phyloP scores from a whole-genome alignment of 805 yeast species.

The Kazachstania africana region DNA sequence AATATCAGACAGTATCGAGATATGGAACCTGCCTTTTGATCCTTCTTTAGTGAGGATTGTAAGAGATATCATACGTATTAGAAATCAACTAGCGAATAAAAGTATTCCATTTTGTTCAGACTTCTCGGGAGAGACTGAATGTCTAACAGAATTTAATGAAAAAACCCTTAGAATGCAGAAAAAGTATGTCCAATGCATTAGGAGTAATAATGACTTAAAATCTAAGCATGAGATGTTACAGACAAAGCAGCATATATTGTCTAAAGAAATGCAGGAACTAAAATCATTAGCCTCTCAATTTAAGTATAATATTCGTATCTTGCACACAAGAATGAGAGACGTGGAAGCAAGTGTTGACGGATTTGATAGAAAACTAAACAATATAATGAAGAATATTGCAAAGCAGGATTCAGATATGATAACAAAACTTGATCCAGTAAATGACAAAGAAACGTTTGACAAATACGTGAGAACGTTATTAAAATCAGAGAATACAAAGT shows the following conservation, averaged over 20 bases:
- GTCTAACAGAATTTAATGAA: neutral
- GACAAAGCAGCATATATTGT: conserved; percentile 2
- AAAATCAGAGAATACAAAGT: no score
- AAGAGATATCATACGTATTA: conserved; percentile 13
- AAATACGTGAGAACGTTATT: no score
- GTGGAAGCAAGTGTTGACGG: conserved; percentile 47
- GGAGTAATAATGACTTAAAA: neutral
- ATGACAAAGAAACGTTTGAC: no score
- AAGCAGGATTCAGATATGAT: conserved; percentile 1
- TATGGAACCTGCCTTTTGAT: conserved; percentile 24
- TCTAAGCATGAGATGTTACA: neutral
- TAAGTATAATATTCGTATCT: conserved; percentile 51
- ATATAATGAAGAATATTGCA: conserved; percentile 8
- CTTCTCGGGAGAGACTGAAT: no score
- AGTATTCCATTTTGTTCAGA: neutral
- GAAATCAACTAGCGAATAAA: conserved; percentile 7
- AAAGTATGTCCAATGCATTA: neutral
- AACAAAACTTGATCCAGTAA: no score
- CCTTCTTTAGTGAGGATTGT: conserved; percentile 22
- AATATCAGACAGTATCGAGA: conserved; percentile 16
- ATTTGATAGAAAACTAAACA: conserved; percentile 25
- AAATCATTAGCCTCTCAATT: conserved; percentile 47
- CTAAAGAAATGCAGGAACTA: conserved; percentile 35
- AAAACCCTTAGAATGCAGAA: neutral
- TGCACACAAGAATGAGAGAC: conserved; percentile 52